Percentiles rank a stretch among this genome's conserved stretches.
Conservation (phyloP, 2,329 filamentous ascomycete genomes). For the Tolypocladium endophyticum region DNA sequence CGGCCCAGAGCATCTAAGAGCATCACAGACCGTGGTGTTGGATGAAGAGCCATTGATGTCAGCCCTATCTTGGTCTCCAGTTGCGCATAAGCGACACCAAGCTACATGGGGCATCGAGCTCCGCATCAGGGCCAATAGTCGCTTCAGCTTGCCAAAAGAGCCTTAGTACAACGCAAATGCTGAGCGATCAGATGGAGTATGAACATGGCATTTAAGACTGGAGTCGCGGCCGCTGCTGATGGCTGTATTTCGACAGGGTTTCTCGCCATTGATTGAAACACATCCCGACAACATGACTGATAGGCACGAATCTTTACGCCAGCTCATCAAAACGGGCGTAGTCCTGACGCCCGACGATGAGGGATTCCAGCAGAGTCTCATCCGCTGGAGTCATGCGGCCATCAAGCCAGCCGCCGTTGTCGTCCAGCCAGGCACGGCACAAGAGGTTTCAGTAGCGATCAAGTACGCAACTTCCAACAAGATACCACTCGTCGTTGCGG, state of each 20-base stretch:
- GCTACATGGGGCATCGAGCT: not conserved
- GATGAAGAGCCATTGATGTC: not conserved
- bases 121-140: not conserved
- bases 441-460: constrained; percentile 30
- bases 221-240: not conserved
- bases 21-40: too few species aligned
- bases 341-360: constrained; percentile 21
- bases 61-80: too few species aligned
- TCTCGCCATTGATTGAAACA: not conserved
- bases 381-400: constrained; percentile 25
- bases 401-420: constrained; percentile 30
- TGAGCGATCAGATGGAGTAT: not conserved
- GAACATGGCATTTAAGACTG: not conserved
- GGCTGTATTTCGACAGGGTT: not conserved
- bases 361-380: constrained; percentile 21
- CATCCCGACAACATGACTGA: not conserved
- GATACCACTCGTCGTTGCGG: constrained; percentile 40
- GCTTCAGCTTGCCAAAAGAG: not conserved
- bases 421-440: constrained; percentile 26
- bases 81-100: not conserved
- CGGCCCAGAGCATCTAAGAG: too few species aligned
- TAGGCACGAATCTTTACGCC: constrained; percentile 6
- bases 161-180: not conserved
- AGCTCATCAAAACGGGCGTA: constrained; percentile 11
- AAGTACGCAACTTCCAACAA: constrained; percentile 30